phyloP scores from a whole-genome alignment of 1,284 basidiomycete species.

The Meira nashicola region DNA sequence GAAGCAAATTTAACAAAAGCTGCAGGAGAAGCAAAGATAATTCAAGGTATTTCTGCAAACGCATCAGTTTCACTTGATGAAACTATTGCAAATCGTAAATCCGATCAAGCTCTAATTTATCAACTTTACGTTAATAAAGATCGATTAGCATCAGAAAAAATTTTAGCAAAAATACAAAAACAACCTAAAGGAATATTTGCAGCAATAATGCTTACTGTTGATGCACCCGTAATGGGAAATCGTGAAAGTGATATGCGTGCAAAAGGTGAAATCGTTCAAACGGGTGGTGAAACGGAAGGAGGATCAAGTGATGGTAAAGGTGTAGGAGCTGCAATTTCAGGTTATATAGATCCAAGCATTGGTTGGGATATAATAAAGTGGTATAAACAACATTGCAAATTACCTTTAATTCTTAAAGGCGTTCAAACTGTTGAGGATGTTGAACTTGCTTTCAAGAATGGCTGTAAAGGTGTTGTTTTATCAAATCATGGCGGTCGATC shows the following conservation, averaged over 20 bases:
- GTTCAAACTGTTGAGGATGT: conserved; percentile 63
- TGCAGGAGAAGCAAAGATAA: conserved; percentile 66
- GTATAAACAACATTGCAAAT: conserved; percentile 67
- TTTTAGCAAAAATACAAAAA: conserved; percentile 67
- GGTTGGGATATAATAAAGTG: conserved; percentile 64
- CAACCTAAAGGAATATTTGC: conserved; percentile 60
- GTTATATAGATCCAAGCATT: conserved; percentile 57
- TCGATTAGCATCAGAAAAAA: conserved; percentile 65
- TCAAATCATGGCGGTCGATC: conserved; percentile 57
- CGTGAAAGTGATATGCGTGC: conserved; percentile 68
- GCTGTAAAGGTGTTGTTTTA: conserved; percentile 55
- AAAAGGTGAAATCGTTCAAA: conserved; percentile 53
- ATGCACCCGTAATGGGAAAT: conserved; percentile 78
- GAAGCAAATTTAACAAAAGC: conserved; percentile 81
- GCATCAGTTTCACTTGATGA: conserved; percentile 71
- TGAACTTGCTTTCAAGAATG: conserved; percentile 60
- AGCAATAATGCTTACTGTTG: conserved; percentile 85
- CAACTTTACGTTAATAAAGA: conserved; percentile 77
- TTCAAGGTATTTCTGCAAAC: conserved; percentile 83
- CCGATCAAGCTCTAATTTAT: conserved; percentile 58
- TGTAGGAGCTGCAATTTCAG: conserved; percentile 56
- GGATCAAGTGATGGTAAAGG: conserved; percentile 39
- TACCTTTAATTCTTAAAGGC: conserved; percentile 81
- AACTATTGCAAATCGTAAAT: conserved; percentile 62
- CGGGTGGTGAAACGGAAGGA: conserved; percentile 38